Percentiles rank a stretch among this genome's conserved stretches.
phyloP scores from a whole-genome alignment of 225 moss, liverwort and hornwort species.

The Ulota crispa region DNA sequence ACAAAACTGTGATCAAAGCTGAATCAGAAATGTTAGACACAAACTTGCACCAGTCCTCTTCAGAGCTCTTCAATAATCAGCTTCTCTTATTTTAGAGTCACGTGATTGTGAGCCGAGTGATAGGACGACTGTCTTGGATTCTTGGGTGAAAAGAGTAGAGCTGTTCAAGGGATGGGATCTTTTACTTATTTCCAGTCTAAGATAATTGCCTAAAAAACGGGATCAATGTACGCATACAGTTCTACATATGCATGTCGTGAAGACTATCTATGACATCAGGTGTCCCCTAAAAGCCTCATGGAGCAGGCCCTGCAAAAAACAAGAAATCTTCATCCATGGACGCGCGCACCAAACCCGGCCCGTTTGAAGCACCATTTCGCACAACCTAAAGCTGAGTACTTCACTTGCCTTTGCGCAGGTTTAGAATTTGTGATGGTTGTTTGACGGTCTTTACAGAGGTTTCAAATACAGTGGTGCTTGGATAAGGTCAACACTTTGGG shows the following conservation, averaged over 20 bases:
- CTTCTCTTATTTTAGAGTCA: neutral
- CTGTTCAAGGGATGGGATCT: neutral
- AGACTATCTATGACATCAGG: neutral
- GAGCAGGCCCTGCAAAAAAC: neutral
- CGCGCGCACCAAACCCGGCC: constrained; percentile 28
- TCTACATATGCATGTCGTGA: constrained; percentile 5
- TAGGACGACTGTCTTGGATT: neutral
- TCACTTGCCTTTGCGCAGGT: constrained; percentile 56
- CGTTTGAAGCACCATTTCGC: constrained; percentile 62
- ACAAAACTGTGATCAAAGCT: neutral
- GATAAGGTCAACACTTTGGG: no score
- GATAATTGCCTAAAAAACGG: neutral
- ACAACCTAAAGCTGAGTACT: constrained; percentile 62
- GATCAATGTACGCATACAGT: neutral
- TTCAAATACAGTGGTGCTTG: no score
- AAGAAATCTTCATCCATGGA: constrained; percentile 71
- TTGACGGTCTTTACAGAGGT: neutral
- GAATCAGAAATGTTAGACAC: neutral
- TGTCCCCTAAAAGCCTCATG: neutral
- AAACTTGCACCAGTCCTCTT: neutral
- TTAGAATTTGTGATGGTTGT: neutral
- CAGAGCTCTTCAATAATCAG: neutral
- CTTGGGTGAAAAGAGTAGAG: neutral
- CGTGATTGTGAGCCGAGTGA: neutral
- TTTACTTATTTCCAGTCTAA: neutral